phyloP scores from a whole-genome alignment of 495 filamentous ascomycete species.

The Aspergillus sclerotioniger region DNA sequence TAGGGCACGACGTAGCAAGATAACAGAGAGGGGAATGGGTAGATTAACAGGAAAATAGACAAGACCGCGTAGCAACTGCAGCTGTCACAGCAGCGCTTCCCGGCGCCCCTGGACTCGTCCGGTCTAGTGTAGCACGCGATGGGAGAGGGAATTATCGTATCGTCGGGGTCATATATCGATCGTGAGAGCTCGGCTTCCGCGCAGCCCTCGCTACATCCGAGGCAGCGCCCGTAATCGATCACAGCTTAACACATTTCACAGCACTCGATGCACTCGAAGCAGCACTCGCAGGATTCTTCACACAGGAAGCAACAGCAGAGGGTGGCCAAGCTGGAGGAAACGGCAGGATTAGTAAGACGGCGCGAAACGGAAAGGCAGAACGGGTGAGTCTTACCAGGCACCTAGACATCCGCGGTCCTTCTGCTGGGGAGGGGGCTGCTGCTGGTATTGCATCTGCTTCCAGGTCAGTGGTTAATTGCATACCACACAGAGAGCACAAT shows the following conservation, averaged over 20 bases:
- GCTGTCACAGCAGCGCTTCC: conserved; percentile 6
- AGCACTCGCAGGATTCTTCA: conserved; percentile 77
- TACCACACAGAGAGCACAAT: conserved; percentile 4
- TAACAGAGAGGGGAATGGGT: not conserved
- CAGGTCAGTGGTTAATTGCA: not conserved
- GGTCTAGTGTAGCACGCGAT: conserved; percentile 11
- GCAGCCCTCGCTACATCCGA: not conserved
- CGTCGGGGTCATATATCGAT: conserved; percentile 16
- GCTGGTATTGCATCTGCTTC: conserved; percentile 56
- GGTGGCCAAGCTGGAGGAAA: conserved; percentile 53
- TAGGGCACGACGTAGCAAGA: not conserved
- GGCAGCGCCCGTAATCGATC: conserved; percentile 9
- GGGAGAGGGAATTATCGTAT: conserved; percentile 13
- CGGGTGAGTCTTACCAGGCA: conserved; percentile 48
- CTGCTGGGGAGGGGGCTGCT: conserved; percentile 52
- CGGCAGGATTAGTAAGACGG: conserved; percentile 13
- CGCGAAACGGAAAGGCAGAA: not conserved
- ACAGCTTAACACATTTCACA: conserved; percentile 50
- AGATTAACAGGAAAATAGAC: not conserved
- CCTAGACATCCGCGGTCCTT: conserved; percentile 60
- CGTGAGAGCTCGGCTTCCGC: conserved; percentile 6
- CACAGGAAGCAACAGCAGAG: conserved; percentile 79
- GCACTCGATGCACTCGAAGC: conserved; percentile 68
- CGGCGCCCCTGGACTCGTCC: conserved; percentile 5
- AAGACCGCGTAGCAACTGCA: not conserved